A percentile compares a stretch with the other conserved stretches of the same genome.
These are phyloP conservation scores for Exobasidium rhododendri DNA, from an alignment of 1,284 basidiomycete genomes.

Conservation along the genomic window DNA sequence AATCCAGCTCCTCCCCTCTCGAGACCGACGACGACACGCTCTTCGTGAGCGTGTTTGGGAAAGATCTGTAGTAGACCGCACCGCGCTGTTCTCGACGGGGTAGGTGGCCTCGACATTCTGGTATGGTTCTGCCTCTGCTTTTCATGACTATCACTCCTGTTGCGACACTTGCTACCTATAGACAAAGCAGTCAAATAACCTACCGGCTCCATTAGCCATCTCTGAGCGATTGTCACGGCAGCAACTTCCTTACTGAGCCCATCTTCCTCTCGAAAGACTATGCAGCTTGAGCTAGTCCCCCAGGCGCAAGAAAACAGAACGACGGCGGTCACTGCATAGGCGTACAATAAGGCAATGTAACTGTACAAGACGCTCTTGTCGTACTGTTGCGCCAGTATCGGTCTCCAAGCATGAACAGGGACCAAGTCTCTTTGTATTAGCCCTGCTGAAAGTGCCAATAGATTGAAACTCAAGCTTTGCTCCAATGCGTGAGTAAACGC, in stretches of 20 bases:
- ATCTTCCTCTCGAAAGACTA: constrained; percentile 9
- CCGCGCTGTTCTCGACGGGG: constrained; percentile 16
- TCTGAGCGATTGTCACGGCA: constrained; percentile 20
- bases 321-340: constrained; percentile 15
- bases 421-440: constrained; percentile 9
- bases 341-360: constrained; percentile 18
- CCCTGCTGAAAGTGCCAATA: constrained; percentile 10
- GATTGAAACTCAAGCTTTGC: constrained; percentile 8
- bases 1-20: constrained; percentile 18
- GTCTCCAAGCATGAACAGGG: constrained; percentile 7
- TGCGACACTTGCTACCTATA: too few relatives aligned
- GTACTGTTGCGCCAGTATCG: constrained; percentile 21
- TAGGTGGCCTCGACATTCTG: too few relatives aligned
- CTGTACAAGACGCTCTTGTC: constrained; percentile 1
- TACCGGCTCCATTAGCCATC: constrained; percentile 17
- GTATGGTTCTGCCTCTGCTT: too few relatives aligned
- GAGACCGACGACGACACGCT: constrained; percentile 20
- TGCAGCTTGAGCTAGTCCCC: constrained; percentile 17
- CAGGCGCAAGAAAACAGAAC: constrained; percentile 24
- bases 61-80: constrained; percentile 13
- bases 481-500: constrained; percentile 13
- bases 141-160: too few relatives aligned
- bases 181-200: constrained; percentile 15
- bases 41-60: constrained; percentile 15
- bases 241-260: constrained; percentile 10